Evolutionary conservation across 805 yeast genomes (phyloP), one percentile per base, ranked within the genome.

Genomic region (Candida patagonica): DNA sequence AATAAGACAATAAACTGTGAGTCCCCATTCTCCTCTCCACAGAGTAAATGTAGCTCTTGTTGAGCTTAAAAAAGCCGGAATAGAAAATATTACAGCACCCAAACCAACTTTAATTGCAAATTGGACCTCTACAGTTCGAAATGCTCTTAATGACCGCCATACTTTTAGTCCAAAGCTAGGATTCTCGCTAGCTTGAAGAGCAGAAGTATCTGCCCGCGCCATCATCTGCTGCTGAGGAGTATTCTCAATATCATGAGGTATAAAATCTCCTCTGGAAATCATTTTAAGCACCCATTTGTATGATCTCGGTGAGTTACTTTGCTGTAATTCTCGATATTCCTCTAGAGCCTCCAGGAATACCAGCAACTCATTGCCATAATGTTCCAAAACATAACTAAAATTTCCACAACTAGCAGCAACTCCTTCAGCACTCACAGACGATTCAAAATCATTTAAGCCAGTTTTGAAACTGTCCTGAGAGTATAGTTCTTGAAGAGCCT

Each of bases 341-440:
- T 64, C 65, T 26, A 76, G 54, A 6, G 65, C 46, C 9, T 60
- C 60, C 27, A 81, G 56, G 44, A 77, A 74, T 2, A 57, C 60
- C 16, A 59, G 53, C 37, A 83, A 57, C 45, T 80, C 87, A 26
- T 64, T 63, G 1, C 85, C 76, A 48, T 75, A 76, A 41, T 80
- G 74, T 2, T 74, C 71, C 27, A 85, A 55, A 19, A 81, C 66
- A 26, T 77, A 72, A 1, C 88, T 69, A 53, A 83, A 83, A 54
- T 83, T 81, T 1, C 88, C 89, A 62, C 92, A 82, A 34, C 83
- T 73, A 0, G 94, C 94, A 1, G 88, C 82, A 3, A 83, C 80
- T 48, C 81, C 87, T 59, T 83, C 94, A 49, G 79, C 81, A 44
- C 77, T 80, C 44, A 67, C 71, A 30, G 67, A 57, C 6, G 38